Percentiles rank a stretch among this genome's conserved stretches.
phyloP scores from a whole-genome alignment of 345 rosid genomes.

The Turnera subulata region DNA sequence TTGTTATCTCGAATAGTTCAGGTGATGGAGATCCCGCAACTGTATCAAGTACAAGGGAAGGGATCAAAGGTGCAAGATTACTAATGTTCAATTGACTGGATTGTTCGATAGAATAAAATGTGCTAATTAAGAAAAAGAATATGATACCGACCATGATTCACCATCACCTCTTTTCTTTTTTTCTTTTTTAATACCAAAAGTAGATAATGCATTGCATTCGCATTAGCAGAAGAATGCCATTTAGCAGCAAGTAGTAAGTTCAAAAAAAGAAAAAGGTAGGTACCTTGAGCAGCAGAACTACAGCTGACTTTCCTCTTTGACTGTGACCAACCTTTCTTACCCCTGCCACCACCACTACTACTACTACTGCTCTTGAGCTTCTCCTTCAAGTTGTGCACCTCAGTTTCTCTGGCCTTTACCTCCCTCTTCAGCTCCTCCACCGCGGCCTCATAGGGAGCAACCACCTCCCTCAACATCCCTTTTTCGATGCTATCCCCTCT shows the following conservation, averaged over 20 bases:
- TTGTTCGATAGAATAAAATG: no score
- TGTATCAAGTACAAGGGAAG: conserved; percentile 25
- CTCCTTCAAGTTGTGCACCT: conserved; percentile 78
- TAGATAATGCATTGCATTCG: no score
- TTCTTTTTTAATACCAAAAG: no score
- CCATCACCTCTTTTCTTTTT: no score
- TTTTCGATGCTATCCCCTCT: conserved; percentile 26
- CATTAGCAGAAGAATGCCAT: no score
- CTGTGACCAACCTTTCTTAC: conserved; percentile 57
- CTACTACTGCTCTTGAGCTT: conserved; percentile 38
- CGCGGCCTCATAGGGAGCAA: conserved; percentile 91
- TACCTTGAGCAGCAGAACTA: conserved; percentile 36
- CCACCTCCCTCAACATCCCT: conserved; percentile 69
- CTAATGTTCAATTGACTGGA: no score
- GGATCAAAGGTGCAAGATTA: no score
- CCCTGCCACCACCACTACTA: conserved; percentile 22
- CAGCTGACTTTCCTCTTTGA: conserved; percentile 77
- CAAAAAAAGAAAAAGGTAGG: no score
- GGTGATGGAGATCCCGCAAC: conserved; percentile 76
- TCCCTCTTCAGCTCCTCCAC: conserved; percentile 84
- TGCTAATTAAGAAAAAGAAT: no score
- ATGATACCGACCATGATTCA: no score
- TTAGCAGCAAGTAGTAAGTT: no score
- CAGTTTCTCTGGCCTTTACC: conserved; percentile 57
- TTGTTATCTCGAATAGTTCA: conserved; percentile 66